These are phyloP conservation scores for Colletotrichum sp. DNA, from an alignment of 2,329 filamentous ascomycete species.

Conservation along the genomic window DNA sequence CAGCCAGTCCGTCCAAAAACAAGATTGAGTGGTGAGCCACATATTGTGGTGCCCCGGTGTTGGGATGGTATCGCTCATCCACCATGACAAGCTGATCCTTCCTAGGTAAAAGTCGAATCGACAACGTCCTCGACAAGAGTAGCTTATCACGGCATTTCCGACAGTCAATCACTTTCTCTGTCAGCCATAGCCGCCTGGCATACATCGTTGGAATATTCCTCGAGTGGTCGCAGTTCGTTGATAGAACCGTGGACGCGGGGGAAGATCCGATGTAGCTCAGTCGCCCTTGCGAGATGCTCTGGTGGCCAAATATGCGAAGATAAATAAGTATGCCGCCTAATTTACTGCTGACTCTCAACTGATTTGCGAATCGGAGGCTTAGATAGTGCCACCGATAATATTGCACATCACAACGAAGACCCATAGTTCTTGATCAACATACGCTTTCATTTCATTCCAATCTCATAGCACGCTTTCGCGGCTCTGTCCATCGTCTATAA, in stretches of 20 bases:
- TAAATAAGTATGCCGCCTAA: no score
- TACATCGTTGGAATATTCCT: not conserved
- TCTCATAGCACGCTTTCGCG: not conserved
- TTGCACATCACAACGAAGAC: not conserved
- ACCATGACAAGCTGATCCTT: not conserved
- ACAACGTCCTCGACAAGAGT: not conserved
- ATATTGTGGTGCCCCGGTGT: not conserved
- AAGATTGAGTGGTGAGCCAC: not conserved
- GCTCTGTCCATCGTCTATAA: not conserved
- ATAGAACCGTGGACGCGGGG: not conserved
- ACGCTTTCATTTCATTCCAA: not conserved
- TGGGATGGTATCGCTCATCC: not conserved
- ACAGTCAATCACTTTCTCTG: not conserved
- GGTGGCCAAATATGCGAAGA: no score
- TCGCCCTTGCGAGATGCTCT: not conserved
- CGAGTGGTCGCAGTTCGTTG: not conserved
- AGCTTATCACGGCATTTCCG: not conserved
- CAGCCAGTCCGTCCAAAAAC: not conserved
- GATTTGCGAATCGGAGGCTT: not conserved
- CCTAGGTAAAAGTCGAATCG: not conserved
- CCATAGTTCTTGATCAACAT: not conserved
- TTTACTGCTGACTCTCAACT: not conserved
- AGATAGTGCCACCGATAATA: no score
- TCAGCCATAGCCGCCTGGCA: not conserved
- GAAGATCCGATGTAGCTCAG: not conserved